These are phyloP conservation scores for Clarireedia hainanense DNA, from an alignment of 2,329 filamentous ascomycete species.

Conservation along the genomic window DNA sequence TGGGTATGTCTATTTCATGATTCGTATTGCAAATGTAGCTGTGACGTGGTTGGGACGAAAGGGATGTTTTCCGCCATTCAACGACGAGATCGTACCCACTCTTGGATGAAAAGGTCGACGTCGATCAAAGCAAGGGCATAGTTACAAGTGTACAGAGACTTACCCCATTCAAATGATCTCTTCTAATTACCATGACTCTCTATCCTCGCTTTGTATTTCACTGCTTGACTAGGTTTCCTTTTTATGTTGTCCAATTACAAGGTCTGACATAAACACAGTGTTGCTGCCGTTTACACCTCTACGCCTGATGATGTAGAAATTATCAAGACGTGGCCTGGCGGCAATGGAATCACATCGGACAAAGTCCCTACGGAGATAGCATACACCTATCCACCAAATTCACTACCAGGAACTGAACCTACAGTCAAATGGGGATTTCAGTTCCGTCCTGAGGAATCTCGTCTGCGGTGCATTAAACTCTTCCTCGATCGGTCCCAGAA, in stretches of 20 bases:
- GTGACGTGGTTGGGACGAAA: too few species aligned
- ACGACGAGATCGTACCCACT: too few species aligned
- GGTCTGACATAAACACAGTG: slow-evolving; percentile 33
- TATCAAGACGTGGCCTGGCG: slow-evolving; percentile 78
- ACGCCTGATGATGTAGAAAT: slow-evolving; percentile 75
- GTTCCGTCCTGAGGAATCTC: slow-evolving; percentile 68
- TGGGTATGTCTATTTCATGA: slow-evolving; percentile 38
- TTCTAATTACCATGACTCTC: too few species aligned
- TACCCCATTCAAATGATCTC: too few species aligned
- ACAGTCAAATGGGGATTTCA: slow-evolving; percentile 73
- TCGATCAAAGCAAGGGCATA: too few species aligned
- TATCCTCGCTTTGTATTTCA: too few species aligned
- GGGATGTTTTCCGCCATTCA: too few species aligned
- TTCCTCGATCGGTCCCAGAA: slow-evolving; percentile 76
- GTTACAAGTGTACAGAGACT: too few species aligned
- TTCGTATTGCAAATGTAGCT: too few species aligned
- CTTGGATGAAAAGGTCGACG: too few species aligned
- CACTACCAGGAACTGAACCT: slow-evolving; percentile 35
- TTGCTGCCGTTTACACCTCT: slow-evolving; percentile 66
- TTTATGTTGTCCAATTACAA: not conserved
- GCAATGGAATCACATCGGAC: slow-evolving; percentile 80
- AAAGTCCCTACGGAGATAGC: slow-evolving; percentile 75
- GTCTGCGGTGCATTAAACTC: slow-evolving; percentile 75
- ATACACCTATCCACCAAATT: slow-evolving; percentile 41
- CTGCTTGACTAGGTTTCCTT: not conserved